Percentiles rank a stretch among this genome's conserved stretches.
phyloP scores from a whole-genome alignment of 148 eudicot genomes.

The Chenopodium berlandieri region DNA sequence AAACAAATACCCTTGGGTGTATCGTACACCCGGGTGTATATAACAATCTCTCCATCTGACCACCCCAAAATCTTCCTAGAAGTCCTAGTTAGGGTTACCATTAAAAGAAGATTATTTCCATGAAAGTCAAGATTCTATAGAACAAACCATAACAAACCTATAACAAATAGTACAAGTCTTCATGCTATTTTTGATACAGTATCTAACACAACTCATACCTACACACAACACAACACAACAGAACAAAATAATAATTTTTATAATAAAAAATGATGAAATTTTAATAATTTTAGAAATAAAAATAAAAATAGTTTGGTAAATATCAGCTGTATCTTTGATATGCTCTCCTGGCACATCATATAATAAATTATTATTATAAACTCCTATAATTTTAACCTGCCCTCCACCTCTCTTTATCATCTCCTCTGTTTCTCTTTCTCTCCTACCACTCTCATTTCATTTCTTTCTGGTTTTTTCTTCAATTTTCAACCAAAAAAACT shows the following conservation, averaged over 20 bases:
- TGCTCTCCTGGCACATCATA: constrained; percentile 25
- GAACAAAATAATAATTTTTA: background rate
- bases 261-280: background rate
- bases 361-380: background rate
- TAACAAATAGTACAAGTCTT: constrained; percentile 7
- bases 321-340: constrained; percentile 28
- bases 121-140: constrained; percentile 1
- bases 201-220: background rate
- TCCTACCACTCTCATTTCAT: background rate
- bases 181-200: background rate
- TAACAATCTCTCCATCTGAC: too few species aligned
- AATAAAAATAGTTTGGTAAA: constrained; percentile 1
- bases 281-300: background rate
- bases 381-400: constrained; percentile 21
- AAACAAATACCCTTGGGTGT: too few species aligned
- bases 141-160: background rate
- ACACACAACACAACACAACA: background rate
- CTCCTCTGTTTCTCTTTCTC: background rate
- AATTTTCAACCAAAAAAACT: background rate
- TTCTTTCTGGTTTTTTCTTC: background rate
- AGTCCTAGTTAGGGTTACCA: too few species aligned
- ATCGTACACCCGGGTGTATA: too few species aligned
- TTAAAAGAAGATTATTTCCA: background rate
- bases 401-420: constrained; percentile 17
- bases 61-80: too few species aligned